phyloP scores from a whole-genome alignment of 495 filamentous ascomycete genomes.

The Jackrogersella multiformis region DNA sequence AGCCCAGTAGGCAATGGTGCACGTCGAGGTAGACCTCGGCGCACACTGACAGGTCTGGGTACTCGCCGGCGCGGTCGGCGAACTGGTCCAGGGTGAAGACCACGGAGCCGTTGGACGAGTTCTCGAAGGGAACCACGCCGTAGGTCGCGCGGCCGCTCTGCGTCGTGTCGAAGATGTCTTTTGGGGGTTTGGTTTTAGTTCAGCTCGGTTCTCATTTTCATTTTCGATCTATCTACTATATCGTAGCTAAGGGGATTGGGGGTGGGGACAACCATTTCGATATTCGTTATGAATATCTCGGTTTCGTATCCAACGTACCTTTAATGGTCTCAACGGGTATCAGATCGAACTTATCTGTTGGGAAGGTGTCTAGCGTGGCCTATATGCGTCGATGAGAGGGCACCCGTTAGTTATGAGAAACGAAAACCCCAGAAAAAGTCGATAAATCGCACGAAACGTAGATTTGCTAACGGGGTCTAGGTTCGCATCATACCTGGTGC shows the following conservation, averaged over 20 bases:
- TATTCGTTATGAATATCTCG: too few relatives aligned
- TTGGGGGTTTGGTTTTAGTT: background rate
- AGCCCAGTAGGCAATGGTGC: constrained; percentile 81
- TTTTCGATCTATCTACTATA: too few relatives aligned
- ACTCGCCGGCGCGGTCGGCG: constrained; percentile 70
- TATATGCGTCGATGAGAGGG: constrained; percentile 44
- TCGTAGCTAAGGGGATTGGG: too few relatives aligned
- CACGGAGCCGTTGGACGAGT: constrained; percentile 92
- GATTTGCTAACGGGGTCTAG: background rate
- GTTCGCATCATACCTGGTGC: constrained; percentile 73
- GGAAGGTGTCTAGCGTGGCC: constrained; percentile 74
- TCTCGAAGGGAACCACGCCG: constrained; percentile 95
- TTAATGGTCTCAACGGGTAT: constrained; percentile 68
- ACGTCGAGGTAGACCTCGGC: constrained; percentile 86
- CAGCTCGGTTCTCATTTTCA: background rate
- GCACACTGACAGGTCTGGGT: constrained; percentile 74
- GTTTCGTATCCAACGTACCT: constrained; percentile 54
- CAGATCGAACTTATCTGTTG: constrained; percentile 61
- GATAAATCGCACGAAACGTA: too few relatives aligned
- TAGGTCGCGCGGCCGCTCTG: constrained; percentile 68
- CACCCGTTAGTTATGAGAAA: constrained; percentile 2
- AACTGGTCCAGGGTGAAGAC: constrained; percentile 88
- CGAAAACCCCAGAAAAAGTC: background rate
- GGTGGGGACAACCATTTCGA: too few relatives aligned
- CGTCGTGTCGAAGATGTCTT: constrained; percentile 82